These are phyloP conservation scores for Xylaria acuta DNA, from an alignment of 495 filamentous ascomycete species.

Conservation along the genomic window DNA sequence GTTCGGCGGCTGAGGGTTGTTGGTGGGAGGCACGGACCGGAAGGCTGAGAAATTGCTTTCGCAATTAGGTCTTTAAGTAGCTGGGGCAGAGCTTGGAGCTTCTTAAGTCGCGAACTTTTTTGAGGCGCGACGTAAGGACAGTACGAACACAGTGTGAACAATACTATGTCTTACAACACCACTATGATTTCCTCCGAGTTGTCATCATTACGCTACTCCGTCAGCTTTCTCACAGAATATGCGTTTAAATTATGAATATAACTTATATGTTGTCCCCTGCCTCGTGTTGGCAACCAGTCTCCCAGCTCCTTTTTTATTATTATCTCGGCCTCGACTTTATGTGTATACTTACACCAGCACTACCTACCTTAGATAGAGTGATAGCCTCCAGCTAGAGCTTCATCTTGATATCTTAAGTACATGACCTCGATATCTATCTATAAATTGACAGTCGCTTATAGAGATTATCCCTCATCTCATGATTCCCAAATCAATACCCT, in stretches of 20 bases:
- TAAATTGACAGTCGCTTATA: background rate
- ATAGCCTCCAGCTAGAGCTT: background rate
- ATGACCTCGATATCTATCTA: background rate
- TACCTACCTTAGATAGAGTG: background rate
- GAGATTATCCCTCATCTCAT: background rate
- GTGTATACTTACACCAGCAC: background rate
- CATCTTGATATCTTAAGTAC: background rate
- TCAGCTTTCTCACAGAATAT: background rate
- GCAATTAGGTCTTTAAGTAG: constrained; percentile 2
- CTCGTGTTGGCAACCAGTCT: background rate
- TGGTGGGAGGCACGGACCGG: background rate
- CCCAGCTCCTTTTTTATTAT: background rate
- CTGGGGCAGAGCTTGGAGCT: constrained; percentile 33
- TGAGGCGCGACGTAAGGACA: constrained; percentile 35
- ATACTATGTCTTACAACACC: background rate
- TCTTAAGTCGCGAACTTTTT: constrained; percentile 42
- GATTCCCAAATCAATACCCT: background rate
- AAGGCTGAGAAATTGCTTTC: constrained; percentile 18
- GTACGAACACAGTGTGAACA: constrained; percentile 21
- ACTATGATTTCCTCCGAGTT: background rate
- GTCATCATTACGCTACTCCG: background rate
- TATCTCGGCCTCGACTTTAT: background rate
- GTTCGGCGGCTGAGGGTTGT: background rate
- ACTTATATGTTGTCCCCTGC: background rate
- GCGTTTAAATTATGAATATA: background rate